Evolutionary conservation across 1,284 basidiomycete genomes (phyloP), one percentile per base, ranked within the genome.

Genomic region (Chalciporus piperatoides): DNA sequence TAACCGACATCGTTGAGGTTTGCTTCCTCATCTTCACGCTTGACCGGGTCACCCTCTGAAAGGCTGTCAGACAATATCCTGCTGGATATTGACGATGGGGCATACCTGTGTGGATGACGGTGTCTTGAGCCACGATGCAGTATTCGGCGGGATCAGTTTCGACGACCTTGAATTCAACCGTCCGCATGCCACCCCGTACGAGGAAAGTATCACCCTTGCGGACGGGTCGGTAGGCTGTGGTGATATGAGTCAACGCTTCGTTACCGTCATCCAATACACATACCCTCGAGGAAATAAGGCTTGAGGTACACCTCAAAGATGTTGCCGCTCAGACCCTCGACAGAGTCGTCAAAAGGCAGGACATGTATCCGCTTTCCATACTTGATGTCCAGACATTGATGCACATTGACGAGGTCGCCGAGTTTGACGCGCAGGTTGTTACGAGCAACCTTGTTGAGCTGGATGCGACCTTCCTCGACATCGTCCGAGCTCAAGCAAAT

Each of bases 261-360:
- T 23, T 42, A 40, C 17, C n/a, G 46, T 39, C 3, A 9, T 39
- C 41, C n/a, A 35, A 40, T 28, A 56, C 45, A 49, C 69, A 41
- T 58, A 87, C 86, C 86, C 73, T 99, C 97, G n/a, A 99, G 82
- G 87, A 99, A 99, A 73, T 99, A 99, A 0, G 96, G 97, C 77
- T 90, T 97, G 58, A 99, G 84, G 74, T 96, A 99, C 42, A 99
- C 95, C 65, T 99, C 97, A 63, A 99, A 99, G 57, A 99, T 82
- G 75, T 99, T 99, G 28, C 97, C 97, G 59, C 93, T 96, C 44
- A 99, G 78, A 60, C 92, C 97, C 74, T 99, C 97, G 56, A 99
- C 79, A 9, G 96, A 98, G 76, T 99, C 97, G 64, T 98, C 95
- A 65, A 99, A 99, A 10, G 97, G 97, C 21, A 99, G 78, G 48